Evolutionary conservation across 1,284 basidiomycete species (phyloP), one percentile per base, ranked within the genome.

Genomic region (Rhizopogon hawkerae): DNA sequence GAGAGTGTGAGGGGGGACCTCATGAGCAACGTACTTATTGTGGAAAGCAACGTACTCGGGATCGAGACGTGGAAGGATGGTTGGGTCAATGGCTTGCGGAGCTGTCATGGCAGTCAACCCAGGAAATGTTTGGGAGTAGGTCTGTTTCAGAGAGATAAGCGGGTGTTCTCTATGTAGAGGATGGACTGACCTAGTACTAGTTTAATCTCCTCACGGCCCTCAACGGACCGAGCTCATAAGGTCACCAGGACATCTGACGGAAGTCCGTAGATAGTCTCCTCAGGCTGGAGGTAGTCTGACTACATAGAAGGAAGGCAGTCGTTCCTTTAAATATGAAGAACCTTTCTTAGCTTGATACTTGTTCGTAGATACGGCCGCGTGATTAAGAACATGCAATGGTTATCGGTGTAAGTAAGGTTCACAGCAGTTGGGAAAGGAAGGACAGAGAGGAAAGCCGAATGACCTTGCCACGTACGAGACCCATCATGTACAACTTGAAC

Each of bases 41-140:
- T 78, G 74, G 56, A 72, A 76, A 10, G 62, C 66, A 3, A 67
- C 67, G 53, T 75, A 78, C 54, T 78, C 74, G 23, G 72, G 69
- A 54, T 77, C 71, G 51, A 78, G 69, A 53, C 64, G 71, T n/a
- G 60, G 58, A 14, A 69, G 60, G 50, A 77, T 66, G 7, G 68
- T 66, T 29, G 72, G 69, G 49, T 77, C 64, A 29, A 78, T 65
- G 18, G 62, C 59, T 47, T 66, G 63, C 24, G 35, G 46, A 21
- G 23, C 23, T 38, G 48, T 8, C 47, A 35, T 50, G 11, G 34
- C 47, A 21, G 47, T 21, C 3, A 21, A 21, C 21, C 21, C 21
- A 21, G 3, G 21, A 21, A 5, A 21, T 8, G 38, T n/a, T 45
- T 11, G 14, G 38, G n/a, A 43, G 38, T 2, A n/a, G 18, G 24